Conservation (phyloP, 2,329 filamentous ascomycete species). For the Xylariaceae sp. region DNA sequence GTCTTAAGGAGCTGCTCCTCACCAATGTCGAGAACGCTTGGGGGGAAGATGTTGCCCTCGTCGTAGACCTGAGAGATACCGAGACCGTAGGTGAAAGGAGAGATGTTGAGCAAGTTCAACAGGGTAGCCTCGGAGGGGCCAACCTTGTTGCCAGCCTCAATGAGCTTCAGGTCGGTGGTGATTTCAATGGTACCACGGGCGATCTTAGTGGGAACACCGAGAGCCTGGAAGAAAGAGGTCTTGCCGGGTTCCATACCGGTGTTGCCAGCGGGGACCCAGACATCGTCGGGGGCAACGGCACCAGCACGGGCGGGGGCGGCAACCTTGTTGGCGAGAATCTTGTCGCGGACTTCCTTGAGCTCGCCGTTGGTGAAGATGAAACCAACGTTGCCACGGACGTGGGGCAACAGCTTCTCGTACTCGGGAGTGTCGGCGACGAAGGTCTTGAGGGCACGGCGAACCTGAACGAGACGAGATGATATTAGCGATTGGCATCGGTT, state of each 20-base stretch:
- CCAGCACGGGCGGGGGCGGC: constrained; percentile 96
- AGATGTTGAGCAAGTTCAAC: constrained; percentile 99
- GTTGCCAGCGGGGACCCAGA: constrained; percentile 96
- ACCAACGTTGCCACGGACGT: constrained; percentile 96
- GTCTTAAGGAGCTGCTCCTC: constrained; percentile 89
- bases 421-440: constrained; percentile 89
- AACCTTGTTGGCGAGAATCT: constrained; percentile 95
- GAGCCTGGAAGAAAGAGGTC: constrained; percentile 99
- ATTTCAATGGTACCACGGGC: constrained; percentile 99
- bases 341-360: constrained; percentile 87
- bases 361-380: constrained; percentile 99
- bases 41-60: constrained; percentile 86
- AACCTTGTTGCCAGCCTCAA: constrained; percentile 90
- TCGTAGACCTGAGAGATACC: constrained; percentile 96
- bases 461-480: constrained; percentile 44
- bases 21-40: constrained; percentile 85
- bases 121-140: constrained; percentile 98
- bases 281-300: constrained; percentile 89
- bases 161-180: constrained; percentile 94
- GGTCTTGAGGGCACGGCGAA: constrained; percentile 95
- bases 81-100: constrained; percentile 99
- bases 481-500: constrained; percentile 3
- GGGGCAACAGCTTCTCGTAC: constrained; percentile 95
- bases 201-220: constrained; percentile 99
- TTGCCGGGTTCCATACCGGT: constrained; percentile 99